Base-by-base conservation (phyloP, 192 early-diverging fungal genomes). In the Phlyctochytrium planicorne region DNA sequence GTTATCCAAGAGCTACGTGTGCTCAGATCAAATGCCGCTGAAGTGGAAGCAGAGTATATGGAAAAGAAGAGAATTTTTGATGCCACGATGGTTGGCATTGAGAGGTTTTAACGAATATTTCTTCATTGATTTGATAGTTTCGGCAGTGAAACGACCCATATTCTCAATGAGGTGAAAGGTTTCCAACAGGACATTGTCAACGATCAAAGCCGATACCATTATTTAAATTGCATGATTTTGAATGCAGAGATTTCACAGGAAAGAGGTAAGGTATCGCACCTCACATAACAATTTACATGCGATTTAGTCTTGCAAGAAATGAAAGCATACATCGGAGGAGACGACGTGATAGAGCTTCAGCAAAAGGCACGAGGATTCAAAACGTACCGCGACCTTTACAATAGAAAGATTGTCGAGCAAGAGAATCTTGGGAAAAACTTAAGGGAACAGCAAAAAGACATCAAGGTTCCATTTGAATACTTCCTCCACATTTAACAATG, bases 281-380 rank as follows among this genome's bases (percentile, higher is more conserved):
- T n/a, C n/a, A n/a, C n/a, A n/a, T n/a, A n/a, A 12, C 52, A 60
- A 72, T 6, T 65, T 34, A 30, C 14, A 30, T 20, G 52, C 30
- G n/a, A 34, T 33, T 4, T 52, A 82, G 84, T 85, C 29, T 73
- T 86, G 75, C 74, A 81, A 24, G 85, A 87, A 71, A 85, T 83
- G 76, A 87, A 84, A 61, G 80, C 80, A 1, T 86, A 86, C 74
- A 86, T 87, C 65, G 86, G 86, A 30, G 84, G 80, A 16, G 86
- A 87, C 65, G 86, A 87, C 14, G 71, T 65, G 4, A 52, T 81
- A 14, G 86, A 87, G 69, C 62, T 61, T 1, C 36, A 68, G 55
- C 82, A 84, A 72, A 79, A 82, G 62, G 47, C 65, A n/a, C 66
- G 84, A 16, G 86, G 86, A 3, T 87, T 87, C 75, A 86, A 86